Conservation (phyloP, 768 basidiomycete species). For the Saitozyma podzolica region DNA sequence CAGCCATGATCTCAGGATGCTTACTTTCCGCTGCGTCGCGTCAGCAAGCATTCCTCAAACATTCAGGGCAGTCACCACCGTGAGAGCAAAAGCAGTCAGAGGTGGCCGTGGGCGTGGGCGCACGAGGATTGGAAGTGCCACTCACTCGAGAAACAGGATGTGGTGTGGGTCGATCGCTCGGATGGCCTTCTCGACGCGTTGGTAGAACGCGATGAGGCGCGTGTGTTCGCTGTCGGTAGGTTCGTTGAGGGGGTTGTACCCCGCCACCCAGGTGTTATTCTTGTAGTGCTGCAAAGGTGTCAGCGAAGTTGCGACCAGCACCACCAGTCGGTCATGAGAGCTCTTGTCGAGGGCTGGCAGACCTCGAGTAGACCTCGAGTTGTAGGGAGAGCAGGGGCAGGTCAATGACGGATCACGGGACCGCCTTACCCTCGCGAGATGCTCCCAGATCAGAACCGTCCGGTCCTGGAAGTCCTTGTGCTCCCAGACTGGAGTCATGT, state of each 20-base stretch:
- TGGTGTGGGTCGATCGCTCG: conserved; percentile 69
- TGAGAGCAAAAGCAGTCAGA: not conserved
- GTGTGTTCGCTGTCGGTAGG: conserved; percentile 70
- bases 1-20: not conserved
- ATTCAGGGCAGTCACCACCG: not conserved
- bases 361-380: not conserved
- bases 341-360: not conserved
- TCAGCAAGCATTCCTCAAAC: not conserved
- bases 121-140: not conserved
- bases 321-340: no score
- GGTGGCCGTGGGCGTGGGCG: not conserved
- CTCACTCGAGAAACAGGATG: conserved; percentile 73
- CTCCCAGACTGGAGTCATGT: conserved; percentile 62
- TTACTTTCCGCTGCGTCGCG: conserved; percentile 23
- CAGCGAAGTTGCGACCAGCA: no score
- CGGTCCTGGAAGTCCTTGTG: conserved; percentile 85
- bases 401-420: not conserved
- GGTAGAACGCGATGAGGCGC: conserved; percentile 67
- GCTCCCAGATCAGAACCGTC: conserved; percentile 71
- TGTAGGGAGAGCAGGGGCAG: not conserved
- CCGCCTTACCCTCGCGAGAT: conserved; percentile 60
- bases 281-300: conserved; percentile 61
- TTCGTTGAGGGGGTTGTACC: conserved; percentile 84
- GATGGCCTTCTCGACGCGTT: conserved; percentile 70
- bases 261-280: conserved; percentile 76